A percentile compares a stretch with the other conserved stretches of the same genome.
Evolutionary conservation across 2,329 filamentous ascomycete genomes (phyloP).

Genomic region (Scedosporium boydii): DNA sequence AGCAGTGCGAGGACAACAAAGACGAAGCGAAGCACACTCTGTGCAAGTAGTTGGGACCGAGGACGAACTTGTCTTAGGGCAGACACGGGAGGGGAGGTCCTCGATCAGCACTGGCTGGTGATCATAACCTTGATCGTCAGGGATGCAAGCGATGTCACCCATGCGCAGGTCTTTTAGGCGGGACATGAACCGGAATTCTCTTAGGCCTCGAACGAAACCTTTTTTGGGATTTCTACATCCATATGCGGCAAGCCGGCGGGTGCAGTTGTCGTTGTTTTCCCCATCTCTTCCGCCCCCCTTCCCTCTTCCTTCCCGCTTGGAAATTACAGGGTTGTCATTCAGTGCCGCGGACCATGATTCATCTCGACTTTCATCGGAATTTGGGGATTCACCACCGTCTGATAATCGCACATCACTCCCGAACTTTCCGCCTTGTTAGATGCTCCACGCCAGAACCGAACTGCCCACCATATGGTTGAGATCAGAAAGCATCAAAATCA

Average conservation of each 20-base stretch:
- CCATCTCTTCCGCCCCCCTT: neutral
- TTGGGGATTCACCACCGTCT: constrained; percentile 1
- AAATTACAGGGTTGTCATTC: constrained; percentile 4
- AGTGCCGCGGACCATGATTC: constrained; percentile 1
- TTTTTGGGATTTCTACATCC: neutral
- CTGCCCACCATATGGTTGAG: neutral
- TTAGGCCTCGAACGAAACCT: neutral
- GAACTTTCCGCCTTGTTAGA: neutral
- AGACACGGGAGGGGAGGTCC: neutral
- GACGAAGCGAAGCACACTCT: too few relatives aligned
- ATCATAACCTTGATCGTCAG: constrained; percentile 3
- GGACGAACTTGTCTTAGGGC: neutral
- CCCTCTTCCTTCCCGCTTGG: neutral
- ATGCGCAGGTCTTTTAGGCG: neutral
- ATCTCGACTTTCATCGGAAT: neutral
- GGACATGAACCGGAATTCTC: neutral
- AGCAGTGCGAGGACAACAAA: too few relatives aligned
- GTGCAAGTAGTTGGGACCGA: neutral
- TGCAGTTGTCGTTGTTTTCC: neutral
- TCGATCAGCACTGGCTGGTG: neutral
- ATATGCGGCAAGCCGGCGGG: neutral
- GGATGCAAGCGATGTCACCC: constrained; percentile 3
- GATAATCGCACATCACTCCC: constrained; percentile 6
- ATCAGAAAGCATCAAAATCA: too few relatives aligned
- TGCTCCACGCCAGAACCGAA: neutral